phyloP scores from a whole-genome alignment of 768 basidiomycete genomes.

The Neoboletus brunneissimus region DNA sequence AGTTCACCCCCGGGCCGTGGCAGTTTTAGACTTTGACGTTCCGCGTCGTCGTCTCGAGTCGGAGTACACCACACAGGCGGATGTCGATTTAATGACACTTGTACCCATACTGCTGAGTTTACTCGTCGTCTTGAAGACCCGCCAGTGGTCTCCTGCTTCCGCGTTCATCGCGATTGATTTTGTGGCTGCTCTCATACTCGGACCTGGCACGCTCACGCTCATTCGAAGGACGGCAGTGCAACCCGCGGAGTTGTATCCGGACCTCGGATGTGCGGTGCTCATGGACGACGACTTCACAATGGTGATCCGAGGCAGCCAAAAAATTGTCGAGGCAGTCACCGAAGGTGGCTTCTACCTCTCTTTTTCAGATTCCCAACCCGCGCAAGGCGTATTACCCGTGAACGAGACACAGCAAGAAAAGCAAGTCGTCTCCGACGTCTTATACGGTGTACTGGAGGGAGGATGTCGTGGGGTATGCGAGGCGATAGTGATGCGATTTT shows the following conservation, averaged over 20 bases:
- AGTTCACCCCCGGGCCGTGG: conserved; percentile 4
- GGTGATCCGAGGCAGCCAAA: conserved; percentile 16
- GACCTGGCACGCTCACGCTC: conserved; percentile 18
- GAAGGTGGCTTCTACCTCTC: conserved; percentile 23
- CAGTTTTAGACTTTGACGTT: conserved; percentile 11
- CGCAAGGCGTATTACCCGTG: background rate
- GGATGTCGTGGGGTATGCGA: conserved; percentile 15
- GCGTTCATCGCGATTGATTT: conserved; percentile 8
- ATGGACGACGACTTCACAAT: conserved; percentile 16
- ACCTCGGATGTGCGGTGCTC: conserved; percentile 17
- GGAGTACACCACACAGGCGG: conserved; percentile 10
- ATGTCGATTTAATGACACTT: conserved; percentile 12
- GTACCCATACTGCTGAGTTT: conserved; percentile 13
- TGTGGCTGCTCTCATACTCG: conserved; percentile 13
- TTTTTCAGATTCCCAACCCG: background rate
- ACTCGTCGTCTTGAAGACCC: conserved; percentile 8
- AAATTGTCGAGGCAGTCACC: conserved; percentile 16
- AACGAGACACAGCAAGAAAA: conserved; percentile 7
- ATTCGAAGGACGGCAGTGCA: conserved; percentile 9
- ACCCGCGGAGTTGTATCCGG: conserved; percentile 3
- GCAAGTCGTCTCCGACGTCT: conserved; percentile 3
- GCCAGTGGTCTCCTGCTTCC: conserved; percentile 3
- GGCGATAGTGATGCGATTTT: conserved; percentile 13
- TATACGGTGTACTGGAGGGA: conserved; percentile 13
- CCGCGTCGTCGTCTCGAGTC: background rate